A percentile compares a stretch with the other conserved stretches of the same genome.
These are phyloP conservation scores for Lupinus albus DNA, from an alignment of 306 rosid genomes.

Conservation along the genomic window DNA sequence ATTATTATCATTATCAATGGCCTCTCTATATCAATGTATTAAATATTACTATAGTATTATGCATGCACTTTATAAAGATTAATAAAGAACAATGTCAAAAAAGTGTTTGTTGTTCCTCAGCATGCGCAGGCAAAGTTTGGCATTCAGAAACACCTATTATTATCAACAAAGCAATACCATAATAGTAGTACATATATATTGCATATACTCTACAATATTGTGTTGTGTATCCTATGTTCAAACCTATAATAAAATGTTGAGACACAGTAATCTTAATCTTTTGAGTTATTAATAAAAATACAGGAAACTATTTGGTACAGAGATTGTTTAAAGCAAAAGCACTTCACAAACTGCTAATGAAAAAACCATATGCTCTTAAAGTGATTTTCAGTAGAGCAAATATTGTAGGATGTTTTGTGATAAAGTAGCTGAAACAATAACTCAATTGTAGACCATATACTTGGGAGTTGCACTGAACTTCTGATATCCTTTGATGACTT, in stretches of 20 bases:
- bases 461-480: constrained; percentile 94
- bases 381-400: constrained; percentile 16
- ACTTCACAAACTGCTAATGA: constrained; percentile 15
- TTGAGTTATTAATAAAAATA: background rate
- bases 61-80: background rate
- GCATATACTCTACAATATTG: background rate
- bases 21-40: background rate
- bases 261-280: background rate
- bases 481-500: constrained; percentile 89
- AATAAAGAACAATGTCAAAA: background rate
- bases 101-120: constrained; percentile 10
- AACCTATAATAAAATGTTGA: background rate
- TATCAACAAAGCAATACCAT: background rate
- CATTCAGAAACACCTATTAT: background rate
- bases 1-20: constrained; percentile 30
- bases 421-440: background rate
- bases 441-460: constrained; percentile 87
- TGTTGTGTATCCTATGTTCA: background rate
- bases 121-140: constrained; percentile 40
- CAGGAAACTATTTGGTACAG: constrained; percentile 4
- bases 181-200: background rate
- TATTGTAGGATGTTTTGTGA: background rate
- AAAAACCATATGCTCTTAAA: background rate
- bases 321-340: constrained; percentile 13
- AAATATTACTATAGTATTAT: too few relatives aligned